Conservation (phyloP, 2,329 filamentous ascomycete genomes). For the Beauveria bassiana region DNA sequence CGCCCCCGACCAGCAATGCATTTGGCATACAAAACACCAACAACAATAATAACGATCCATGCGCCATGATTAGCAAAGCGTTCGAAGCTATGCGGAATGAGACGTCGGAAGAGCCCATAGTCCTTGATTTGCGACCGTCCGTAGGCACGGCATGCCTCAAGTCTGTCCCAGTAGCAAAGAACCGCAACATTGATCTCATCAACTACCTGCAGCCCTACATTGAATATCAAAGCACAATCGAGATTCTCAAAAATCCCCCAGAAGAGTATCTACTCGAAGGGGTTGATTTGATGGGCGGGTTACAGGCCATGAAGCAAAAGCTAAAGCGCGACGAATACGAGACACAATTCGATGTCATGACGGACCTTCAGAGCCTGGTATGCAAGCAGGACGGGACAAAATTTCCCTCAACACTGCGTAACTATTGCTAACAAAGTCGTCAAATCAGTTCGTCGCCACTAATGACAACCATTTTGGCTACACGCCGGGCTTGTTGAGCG, state of each 20-base stretch:
- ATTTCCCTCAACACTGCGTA: not conserved
- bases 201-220: conserved; percentile 15
- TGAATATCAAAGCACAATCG: conserved; percentile 15
- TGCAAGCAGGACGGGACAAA: not conserved
- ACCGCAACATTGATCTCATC: conserved; percentile 12
- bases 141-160: conserved; percentile 15
- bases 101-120: not conserved
- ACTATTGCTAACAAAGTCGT: not conserved
- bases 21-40: not conserved
- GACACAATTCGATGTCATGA: conserved; percentile 13
- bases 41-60: not conserved
- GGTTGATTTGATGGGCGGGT: conserved; percentile 14
- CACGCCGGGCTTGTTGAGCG: conserved; percentile 10
- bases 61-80: not conserved
- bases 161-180: conserved; percentile 11
- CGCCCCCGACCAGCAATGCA: not conserved
- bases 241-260: conserved; percentile 13
- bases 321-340: conserved; percentile 12
- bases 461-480: conserved; percentile 16
- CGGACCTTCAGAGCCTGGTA: conserved; percentile 13
- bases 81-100: not conserved
- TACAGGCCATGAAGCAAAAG: conserved; percentile 14
- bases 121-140: conserved; percentile 12
- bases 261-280: conserved; percentile 15
- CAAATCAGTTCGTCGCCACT: not conserved